These are phyloP conservation scores for Coniosporium tulheliwenetii DNA, from an alignment of 2,329 filamentous ascomycete species.

Conservation along the genomic window DNA sequence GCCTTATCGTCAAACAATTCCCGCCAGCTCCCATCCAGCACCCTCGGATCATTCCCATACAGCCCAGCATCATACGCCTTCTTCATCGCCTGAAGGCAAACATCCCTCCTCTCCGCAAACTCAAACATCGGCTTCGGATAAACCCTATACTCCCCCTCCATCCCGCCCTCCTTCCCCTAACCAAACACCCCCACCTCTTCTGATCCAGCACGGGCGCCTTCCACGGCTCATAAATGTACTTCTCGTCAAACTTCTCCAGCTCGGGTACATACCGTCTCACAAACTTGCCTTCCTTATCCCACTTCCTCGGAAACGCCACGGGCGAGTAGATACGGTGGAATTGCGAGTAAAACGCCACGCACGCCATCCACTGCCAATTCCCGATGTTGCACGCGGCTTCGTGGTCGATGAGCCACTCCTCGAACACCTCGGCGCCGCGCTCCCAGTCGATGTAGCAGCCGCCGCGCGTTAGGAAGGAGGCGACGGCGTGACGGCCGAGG, in stretches of 20 bases:
- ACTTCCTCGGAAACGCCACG: constrained; percentile 57
- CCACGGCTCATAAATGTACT: constrained; percentile 70
- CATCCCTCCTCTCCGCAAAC: constrained; percentile 44
- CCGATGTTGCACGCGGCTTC: constrained; percentile 58
- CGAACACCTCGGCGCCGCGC: constrained; percentile 62
- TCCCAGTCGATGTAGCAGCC: constrained; percentile 71
- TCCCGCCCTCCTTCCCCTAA: constrained; percentile 33
- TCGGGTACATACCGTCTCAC: constrained; percentile 54
- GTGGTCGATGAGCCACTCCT: constrained; percentile 61
- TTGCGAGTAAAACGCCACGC: constrained; percentile 59
- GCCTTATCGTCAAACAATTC: constrained; percentile 29
- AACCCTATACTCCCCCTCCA: constrained; percentile 25
- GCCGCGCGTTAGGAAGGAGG: constrained; percentile 65
- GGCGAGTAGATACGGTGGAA: constrained; percentile 59
- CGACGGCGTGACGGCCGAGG: constrained; percentile 60
- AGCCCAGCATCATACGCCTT: constrained; percentile 50
- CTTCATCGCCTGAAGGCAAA: constrained; percentile 55
- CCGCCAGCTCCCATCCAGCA: constrained; percentile 45
- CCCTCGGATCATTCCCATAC: constrained; percentile 45
- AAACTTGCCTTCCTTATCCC: constrained; percentile 53
- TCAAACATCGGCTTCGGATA: constrained; percentile 72
- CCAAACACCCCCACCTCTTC: constrained; percentile 48
- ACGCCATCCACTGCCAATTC: constrained; percentile 67
- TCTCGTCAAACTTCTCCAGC: constrained; percentile 42
- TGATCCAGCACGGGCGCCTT: constrained; percentile 54